A percentile compares a stretch with the other conserved stretches of the same genome.
These are phyloP conservation scores for Mucuna pruriens DNA, from an alignment of 306 rosid genomes.

Conservation along the genomic window DNA sequence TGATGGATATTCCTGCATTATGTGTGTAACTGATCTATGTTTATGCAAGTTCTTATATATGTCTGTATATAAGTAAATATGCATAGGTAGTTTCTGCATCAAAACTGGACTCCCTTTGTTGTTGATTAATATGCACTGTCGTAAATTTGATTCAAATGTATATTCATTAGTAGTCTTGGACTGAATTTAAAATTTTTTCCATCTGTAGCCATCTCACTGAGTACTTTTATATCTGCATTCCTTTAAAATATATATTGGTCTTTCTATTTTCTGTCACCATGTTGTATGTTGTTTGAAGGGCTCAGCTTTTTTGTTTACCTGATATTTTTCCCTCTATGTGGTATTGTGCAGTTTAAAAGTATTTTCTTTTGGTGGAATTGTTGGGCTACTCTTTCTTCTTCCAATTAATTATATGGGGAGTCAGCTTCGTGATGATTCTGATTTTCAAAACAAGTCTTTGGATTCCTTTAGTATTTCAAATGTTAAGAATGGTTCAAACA, in stretches of 20 bases:
- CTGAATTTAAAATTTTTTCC: neutral
- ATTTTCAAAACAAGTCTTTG: slow-evolving; percentile 61
- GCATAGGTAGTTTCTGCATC: slow-evolving; percentile 13
- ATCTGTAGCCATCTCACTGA: neutral
- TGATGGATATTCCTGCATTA: slow-evolving; percentile 17
- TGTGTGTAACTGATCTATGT: neutral
- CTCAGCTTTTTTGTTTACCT: slow-evolving; percentile 19
- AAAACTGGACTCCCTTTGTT: neutral
- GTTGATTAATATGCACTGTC: neutral
- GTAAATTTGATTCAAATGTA: neutral
- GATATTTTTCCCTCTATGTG: neutral
- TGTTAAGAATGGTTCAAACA: slow-evolving; percentile 69
- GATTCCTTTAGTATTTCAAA: slow-evolving; percentile 90
- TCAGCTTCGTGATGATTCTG: slow-evolving; percentile 55
- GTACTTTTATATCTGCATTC: neutral
- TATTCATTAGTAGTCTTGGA: neutral
- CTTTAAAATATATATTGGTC: slow-evolving; percentile 7
- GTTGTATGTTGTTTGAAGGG: slow-evolving; percentile 13
- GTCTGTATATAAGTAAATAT: neutral
- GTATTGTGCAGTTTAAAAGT: slow-evolving; percentile 62
- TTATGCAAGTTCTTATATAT: neutral
- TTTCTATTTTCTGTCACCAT: slow-evolving; percentile 13
- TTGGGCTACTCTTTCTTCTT: slow-evolving; percentile 73
- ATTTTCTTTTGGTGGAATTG: slow-evolving; percentile 63
- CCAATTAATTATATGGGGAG: slow-evolving; percentile 75